Conservation (phyloP, 345 rosid species). For the Bretschneidera sinensis region DNA sequence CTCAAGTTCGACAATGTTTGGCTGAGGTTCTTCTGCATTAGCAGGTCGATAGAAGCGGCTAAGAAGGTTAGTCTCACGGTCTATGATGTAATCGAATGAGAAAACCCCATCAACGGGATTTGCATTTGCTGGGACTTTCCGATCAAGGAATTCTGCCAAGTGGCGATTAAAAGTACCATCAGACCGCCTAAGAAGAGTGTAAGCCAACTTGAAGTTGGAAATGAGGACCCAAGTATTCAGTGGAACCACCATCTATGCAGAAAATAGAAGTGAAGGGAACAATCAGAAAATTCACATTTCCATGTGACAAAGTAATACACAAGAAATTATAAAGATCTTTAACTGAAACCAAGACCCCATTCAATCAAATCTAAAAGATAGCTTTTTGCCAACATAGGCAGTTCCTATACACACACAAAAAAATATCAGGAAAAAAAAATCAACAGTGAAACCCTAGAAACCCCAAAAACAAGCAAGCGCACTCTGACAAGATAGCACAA, state of each 20-base stretch:
- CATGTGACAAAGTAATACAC: conserved; percentile 2
- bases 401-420: not conserved
- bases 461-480: not conserved
- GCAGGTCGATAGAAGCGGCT: conserved; percentile 65
- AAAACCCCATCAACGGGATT: conserved; percentile 71
- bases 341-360: not conserved
- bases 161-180: conserved; percentile 93
- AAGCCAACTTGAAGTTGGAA: conserved; percentile 80
- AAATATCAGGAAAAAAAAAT: not conserved
- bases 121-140: conserved; percentile 70
- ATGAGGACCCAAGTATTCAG: conserved; percentile 87
- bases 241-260: conserved; percentile 75
- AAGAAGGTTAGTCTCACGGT: conserved; percentile 50
- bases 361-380: conserved; percentile 5
- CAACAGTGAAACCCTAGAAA: conserved; percentile 9
- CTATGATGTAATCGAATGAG: conserved; percentile 70
- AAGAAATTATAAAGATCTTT: not conserved
- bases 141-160: conserved; percentile 88
- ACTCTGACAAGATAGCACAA: conserved; percentile 6
- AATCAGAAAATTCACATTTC: conserved; percentile 5
- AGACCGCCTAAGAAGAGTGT: conserved; percentile 75
- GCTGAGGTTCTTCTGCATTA: conserved; percentile 36
- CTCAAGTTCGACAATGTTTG: conserved; percentile 49
- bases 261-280: conserved; percentile 18
- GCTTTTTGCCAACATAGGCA: not conserved